Evolutionary conservation across 495 filamentous ascomycete genomes (phyloP).

Genomic region (Margaritispora aquatica): DNA sequence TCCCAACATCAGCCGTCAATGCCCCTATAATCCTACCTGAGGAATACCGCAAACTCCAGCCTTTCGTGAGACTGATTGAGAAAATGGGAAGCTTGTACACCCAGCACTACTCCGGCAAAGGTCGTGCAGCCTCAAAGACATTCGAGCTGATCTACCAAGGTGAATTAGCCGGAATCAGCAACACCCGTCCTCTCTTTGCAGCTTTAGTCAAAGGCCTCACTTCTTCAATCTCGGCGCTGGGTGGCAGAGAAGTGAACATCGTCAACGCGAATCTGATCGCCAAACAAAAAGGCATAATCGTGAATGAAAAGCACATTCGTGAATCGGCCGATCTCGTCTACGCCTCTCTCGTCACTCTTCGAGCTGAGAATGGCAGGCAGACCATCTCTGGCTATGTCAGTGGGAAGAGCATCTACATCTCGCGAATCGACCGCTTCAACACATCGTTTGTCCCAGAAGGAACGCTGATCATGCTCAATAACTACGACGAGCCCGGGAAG

Average conservation of each 20-base stretch:
- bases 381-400: conserved; percentile 61
- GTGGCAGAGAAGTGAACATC: conserved; percentile 62
- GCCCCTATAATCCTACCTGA: conserved; percentile 67
- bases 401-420: conserved; percentile 53
- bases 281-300: conserved; percentile 59
- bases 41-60: conserved; percentile 62
- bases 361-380: conserved; percentile 33
- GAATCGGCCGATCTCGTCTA: conserved; percentile 45
- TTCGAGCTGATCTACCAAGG: conserved; percentile 69
- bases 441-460: conserved; percentile 59
- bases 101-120: conserved; percentile 51
- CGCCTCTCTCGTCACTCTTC: conserved; percentile 55
- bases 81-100: conserved; percentile 66
- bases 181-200: conserved; percentile 64
- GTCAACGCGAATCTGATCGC: conserved; percentile 66
- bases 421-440: conserved; percentile 55
- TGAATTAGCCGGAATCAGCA: conserved; percentile 52
- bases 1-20: conserved; percentile 66
- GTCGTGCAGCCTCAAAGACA: conserved; percentile 33
- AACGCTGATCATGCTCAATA: conserved; percentile 58
- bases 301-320: conserved; percentile 57
- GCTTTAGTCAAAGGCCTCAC: conserved; percentile 64
- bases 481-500: conserved; percentile 67
- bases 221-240: conserved; percentile 47
- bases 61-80: conserved; percentile 61